A percentile compares a stretch with the other conserved stretches of the same genome.
These are phyloP conservation scores for Chlorella sp. DNA, from an alignment of 139 green algal genomes.

Conservation along the genomic window DNA sequence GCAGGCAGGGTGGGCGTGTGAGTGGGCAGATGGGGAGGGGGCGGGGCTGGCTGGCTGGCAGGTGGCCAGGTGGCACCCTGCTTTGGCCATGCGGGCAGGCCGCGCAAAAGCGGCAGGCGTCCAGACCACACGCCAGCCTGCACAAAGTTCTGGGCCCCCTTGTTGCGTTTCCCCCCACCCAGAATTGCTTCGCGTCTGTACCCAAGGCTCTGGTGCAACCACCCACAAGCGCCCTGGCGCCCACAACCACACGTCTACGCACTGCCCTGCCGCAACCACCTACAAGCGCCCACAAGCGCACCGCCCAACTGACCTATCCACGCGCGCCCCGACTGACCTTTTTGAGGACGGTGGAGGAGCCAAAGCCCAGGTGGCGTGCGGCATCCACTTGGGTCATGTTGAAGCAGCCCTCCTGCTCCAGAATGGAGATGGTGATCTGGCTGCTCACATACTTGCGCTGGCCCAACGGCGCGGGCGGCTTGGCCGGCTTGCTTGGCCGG, in stretches of 20 bases:
- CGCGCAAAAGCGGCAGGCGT: neutral
- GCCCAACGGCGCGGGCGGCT: constrained; percentile 14
- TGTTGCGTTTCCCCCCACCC: too few species aligned
- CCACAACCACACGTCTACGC: neutral
- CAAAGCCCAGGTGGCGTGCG: constrained; percentile 30
- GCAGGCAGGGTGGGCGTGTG: neutral
- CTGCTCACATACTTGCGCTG: constrained; percentile 31
- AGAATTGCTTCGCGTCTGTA: too few species aligned
- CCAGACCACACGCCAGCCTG: neutral
- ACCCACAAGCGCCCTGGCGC: too few species aligned
- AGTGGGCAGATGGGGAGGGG: neutral
- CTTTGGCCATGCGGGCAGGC: neutral
- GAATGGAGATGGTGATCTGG: constrained; percentile 27
- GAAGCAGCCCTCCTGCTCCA: constrained; percentile 28
- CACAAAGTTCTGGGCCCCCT: too few species aligned
- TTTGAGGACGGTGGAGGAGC: constrained; percentile 29
- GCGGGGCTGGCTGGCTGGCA: neutral
- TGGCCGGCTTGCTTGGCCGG: constrained; percentile 3
- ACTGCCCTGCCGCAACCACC: neutral
- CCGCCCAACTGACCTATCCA: too few species aligned
- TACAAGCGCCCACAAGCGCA: neutral
- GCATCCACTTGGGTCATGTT: constrained; percentile 34
- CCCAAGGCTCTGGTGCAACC: too few species aligned
- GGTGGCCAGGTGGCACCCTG: neutral
- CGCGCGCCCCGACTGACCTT: neutral